Percentiles rank a stretch among this genome's conserved stretches.
Evolutionary conservation across 768 basidiomycete genomes (phyloP).

Genomic region (Roridomyces roridus): DNA sequence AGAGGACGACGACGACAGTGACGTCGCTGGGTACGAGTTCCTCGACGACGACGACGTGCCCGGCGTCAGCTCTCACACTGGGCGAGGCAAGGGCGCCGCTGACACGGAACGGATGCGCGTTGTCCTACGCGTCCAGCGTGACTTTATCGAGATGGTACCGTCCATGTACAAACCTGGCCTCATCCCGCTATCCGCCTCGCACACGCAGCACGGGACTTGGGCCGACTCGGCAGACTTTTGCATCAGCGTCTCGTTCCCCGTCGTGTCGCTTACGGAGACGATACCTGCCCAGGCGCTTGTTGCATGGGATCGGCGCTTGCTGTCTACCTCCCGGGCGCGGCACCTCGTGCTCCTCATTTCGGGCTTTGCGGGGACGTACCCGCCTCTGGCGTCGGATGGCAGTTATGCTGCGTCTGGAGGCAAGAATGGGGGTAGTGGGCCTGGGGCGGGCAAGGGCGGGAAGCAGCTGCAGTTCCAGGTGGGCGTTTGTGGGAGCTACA

Average conservation of each 20-base stretch:
- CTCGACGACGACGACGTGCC: constrained; percentile 31
- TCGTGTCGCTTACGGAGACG: constrained; percentile 53
- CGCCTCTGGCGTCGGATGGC: constrained; percentile 53
- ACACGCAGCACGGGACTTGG: not conserved
- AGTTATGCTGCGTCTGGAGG: constrained; percentile 29
- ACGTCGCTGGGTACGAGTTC: constrained; percentile 42
- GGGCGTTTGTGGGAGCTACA: constrained; percentile 65
- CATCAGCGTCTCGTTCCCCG: constrained; percentile 62
- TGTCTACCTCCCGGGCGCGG: constrained; percentile 51
- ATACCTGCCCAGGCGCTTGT: constrained; percentile 71
- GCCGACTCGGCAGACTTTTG: not conserved
- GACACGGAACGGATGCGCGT: constrained; percentile 39
- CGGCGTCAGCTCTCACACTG: not conserved
- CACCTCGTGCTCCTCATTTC: constrained; percentile 72
- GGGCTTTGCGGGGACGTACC: constrained; percentile 54
- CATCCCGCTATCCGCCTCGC: constrained; percentile 33
- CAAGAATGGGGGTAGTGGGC: too few species aligned
- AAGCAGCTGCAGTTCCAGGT: constrained; percentile 61
- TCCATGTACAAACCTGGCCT: constrained; percentile 60
- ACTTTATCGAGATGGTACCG: constrained; percentile 66
- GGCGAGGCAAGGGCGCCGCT: constrained; percentile 16
- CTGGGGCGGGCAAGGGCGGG: constrained; percentile 28
- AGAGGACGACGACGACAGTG: constrained; percentile 43
- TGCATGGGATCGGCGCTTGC: constrained; percentile 75
- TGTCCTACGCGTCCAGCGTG: constrained; percentile 27